Percentiles rank a stretch among this genome's conserved stretches.
phyloP scores from a whole-genome alignment of 2,329 filamentous ascomycete species.

The Alternaria arborescens region DNA sequence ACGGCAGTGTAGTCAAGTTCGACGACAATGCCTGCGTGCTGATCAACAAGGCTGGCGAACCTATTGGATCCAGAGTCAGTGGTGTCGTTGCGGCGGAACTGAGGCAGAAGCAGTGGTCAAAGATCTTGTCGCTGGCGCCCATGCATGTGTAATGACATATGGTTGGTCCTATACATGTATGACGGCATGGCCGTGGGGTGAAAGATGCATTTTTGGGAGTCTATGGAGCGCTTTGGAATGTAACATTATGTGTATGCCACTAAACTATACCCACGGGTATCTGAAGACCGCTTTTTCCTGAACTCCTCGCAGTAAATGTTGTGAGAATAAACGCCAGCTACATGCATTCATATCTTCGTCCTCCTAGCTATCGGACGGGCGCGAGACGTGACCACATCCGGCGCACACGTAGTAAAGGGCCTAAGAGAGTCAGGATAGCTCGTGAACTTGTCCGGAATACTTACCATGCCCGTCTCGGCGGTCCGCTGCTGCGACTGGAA shows the following conservation, averaged over 20 bases:
- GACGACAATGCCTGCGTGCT: conserved; percentile 98
- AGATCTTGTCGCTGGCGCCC: conserved; percentile 94
- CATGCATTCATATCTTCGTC: conserved; percentile 34
- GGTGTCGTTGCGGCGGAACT: conserved; percentile 90
- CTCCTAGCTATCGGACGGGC: conserved; percentile 28
- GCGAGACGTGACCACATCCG: conserved; percentile 88
- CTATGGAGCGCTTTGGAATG: conserved; percentile 19
- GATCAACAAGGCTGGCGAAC: conserved; percentile 96
- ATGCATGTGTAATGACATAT: conserved; percentile 67
- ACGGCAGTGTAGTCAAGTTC: conserved; percentile 90
- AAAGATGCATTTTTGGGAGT: conserved; percentile 18
- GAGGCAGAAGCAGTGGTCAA: conserved; percentile 94
- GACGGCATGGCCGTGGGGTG: background rate
- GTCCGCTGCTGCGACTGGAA: conserved; percentile 99
- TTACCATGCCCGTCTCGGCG: conserved; percentile 96
- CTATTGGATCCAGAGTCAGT: conserved; percentile 79
- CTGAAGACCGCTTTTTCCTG: conserved; percentile 36
- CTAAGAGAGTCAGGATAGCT: conserved; percentile 43
- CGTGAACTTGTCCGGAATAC: background rate
- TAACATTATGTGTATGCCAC: conserved; percentile 42
- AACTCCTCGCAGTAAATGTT: conserved; percentile 38
- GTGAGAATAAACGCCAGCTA: conserved; percentile 42
- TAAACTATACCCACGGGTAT: conserved; percentile 49
- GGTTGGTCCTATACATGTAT: conserved; percentile 72
- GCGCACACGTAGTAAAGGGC: conserved; percentile 78